phyloP scores from a whole-genome alignment of 169 alveolate species.

The Cryptosporidium tyzzeri region DNA sequence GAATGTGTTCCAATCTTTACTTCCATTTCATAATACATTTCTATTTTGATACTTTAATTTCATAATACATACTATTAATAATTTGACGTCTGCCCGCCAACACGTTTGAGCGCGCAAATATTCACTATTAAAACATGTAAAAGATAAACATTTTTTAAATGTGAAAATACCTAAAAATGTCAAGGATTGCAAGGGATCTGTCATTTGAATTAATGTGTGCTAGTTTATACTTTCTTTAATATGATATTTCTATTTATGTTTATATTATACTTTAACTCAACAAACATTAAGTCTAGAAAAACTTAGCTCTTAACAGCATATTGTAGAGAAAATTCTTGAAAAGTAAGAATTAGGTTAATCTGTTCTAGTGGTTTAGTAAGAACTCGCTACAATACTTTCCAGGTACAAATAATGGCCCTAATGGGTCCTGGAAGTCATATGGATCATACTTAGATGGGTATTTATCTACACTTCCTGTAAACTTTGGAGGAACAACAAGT shows the following conservation, averaged over 20 bases:
- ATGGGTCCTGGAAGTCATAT: slow-evolving; percentile 59
- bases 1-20: background rate
- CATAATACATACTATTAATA: background rate
- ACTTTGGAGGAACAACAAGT: slow-evolving; percentile 49
- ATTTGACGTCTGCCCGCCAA: background rate
- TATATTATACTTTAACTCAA: too few species aligned
- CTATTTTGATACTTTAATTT: too few species aligned
- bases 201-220: background rate
- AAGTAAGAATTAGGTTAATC: background rate
- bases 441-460: slow-evolving; percentile 66
- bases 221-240: too few species aligned
- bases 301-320: background rate
- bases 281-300: too few species aligned
- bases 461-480: slow-evolving; percentile 31
- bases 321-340: too few species aligned
- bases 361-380: slow-evolving; percentile 17
- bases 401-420: slow-evolving; percentile 69
- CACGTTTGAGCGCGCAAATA: background rate
- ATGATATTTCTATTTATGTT: too few species aligned
- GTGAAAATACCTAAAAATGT: background rate
- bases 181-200: background rate
- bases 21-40: background rate
- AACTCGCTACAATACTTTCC: slow-evolving; percentile 65
- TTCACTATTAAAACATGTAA: background rate
- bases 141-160: background rate